These are phyloP conservation scores for Neurospora sp. DNA, from an alignment of 495 filamentous ascomycete genomes.

Conservation along the genomic window DNA sequence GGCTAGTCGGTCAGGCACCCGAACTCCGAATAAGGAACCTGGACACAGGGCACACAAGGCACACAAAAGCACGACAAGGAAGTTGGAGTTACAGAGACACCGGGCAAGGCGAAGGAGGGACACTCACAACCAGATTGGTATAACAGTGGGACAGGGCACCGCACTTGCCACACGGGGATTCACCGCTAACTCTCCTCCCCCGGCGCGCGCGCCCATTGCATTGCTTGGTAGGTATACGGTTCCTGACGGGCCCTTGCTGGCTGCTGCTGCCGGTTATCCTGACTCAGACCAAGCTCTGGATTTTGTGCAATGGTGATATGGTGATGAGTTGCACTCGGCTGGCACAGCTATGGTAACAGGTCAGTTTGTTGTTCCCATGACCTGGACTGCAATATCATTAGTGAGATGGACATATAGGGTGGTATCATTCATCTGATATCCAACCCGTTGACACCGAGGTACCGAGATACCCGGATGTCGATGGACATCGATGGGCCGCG, in stretches of 20 bases:
- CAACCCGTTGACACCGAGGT: background rate
- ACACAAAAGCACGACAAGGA: background rate
- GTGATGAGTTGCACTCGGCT: background rate
- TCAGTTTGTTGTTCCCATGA: background rate
- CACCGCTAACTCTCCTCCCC: background rate
- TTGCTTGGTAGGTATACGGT: background rate
- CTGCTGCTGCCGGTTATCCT: background rate
- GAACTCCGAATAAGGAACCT: background rate
- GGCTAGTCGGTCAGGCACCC: background rate
- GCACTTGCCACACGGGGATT: background rate
- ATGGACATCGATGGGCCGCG: background rate
- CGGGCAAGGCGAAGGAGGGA: background rate
- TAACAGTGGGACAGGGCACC: background rate
- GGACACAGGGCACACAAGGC: background rate
- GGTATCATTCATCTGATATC: background rate
- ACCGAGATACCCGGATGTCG: background rate
- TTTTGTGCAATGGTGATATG: background rate
- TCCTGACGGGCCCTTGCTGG: background rate
- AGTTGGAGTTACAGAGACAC: background rate
- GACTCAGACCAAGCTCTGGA: background rate
- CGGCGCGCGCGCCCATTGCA: background rate
- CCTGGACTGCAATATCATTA: background rate
- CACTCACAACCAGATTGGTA: background rate
- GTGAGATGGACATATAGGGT: background rate
- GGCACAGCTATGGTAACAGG: background rate